Conservation (phyloP, 371 early-diverging fungal genomes). For the Mucor sp. region DNA sequence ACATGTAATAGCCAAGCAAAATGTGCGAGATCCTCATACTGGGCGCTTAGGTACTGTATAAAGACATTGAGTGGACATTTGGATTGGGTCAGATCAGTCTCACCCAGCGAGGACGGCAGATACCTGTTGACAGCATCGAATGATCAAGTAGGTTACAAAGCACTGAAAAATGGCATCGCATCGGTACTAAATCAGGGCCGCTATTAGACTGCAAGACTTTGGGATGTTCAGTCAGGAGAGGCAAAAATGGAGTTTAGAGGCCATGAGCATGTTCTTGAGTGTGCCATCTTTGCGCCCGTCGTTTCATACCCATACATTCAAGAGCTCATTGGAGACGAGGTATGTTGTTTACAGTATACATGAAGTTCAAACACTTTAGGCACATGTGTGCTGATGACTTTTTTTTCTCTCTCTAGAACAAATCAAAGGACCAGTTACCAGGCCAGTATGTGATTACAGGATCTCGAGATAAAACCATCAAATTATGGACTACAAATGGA, state of each 20-base stretch:
- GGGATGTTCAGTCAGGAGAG: constrained; percentile 74
- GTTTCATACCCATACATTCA: constrained; percentile 60
- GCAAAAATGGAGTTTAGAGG: constrained; percentile 76
- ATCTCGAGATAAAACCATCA: constrained; percentile 86
- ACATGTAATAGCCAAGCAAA: not conserved
- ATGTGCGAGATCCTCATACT: not conserved
- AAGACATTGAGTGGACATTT: constrained; percentile 76
- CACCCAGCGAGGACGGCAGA: constrained; percentile 67
- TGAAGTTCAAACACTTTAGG: not conserved
- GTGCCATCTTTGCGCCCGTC: constrained; percentile 76
- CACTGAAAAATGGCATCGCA: not conserved
- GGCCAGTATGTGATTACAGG: constrained; percentile 78
- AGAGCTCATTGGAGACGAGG: constrained; percentile 47
- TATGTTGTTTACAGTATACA: not conserved
- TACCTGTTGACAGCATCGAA: constrained; percentile 72
- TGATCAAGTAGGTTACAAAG: constrained; percentile 71
- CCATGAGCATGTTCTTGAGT: constrained; percentile 92
- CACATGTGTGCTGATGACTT: not conserved
- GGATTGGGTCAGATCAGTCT: constrained; percentile 84
- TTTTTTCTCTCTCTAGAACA: constrained; percentile 5
- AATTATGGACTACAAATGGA: constrained; percentile 79
- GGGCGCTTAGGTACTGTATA: constrained; percentile 67
- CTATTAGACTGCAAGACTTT: constrained; percentile 72
- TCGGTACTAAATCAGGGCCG: not conserved
- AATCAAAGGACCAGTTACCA: constrained; percentile 43